Conservation (phyloP, 208 protist genomes). For the Tritrichomonas foetus region DNA sequence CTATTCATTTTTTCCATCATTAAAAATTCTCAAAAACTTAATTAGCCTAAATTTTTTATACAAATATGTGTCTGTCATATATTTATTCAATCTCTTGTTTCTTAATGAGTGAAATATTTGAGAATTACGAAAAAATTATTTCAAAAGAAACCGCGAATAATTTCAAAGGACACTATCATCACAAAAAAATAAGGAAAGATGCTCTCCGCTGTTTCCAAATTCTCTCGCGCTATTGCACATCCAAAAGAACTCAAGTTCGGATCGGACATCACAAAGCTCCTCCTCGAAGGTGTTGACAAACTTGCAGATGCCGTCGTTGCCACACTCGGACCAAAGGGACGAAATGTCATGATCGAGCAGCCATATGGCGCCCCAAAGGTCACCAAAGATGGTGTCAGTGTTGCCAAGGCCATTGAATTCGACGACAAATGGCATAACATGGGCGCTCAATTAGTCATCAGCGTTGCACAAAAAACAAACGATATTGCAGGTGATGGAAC, state of each 20-base stretch:
- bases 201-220: not conserved
- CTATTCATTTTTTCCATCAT: no score
- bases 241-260: slow-evolving; percentile 16
- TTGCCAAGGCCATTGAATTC: slow-evolving; percentile 98
- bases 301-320: slow-evolving; percentile 10
- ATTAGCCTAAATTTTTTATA: no score
- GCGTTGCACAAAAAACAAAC: slow-evolving; percentile 69
- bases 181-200: no score
- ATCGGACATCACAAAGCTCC: not conserved
- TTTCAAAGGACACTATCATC: no score
- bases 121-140: no score
- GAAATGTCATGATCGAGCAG: slow-evolving; percentile 83
- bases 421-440: slow-evolving; percentile 92
- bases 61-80: no score
- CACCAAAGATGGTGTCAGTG: slow-evolving; percentile 99
- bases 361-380: slow-evolving; percentile 94
- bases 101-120: no score
- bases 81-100: no score
- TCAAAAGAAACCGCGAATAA: no score
- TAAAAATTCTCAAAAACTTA: no score
- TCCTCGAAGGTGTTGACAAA: slow-evolving; percentile 37
- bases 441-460: slow-evolving; percentile 88
- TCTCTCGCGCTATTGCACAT: not conserved
- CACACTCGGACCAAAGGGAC: slow-evolving; percentile 84
- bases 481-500: slow-evolving; percentile 66